Evolutionary conservation across 2,329 filamentous ascomycete species (phyloP), one percentile per base, ranked within the genome.

Genomic region (Cryphonectria radicalis): DNA sequence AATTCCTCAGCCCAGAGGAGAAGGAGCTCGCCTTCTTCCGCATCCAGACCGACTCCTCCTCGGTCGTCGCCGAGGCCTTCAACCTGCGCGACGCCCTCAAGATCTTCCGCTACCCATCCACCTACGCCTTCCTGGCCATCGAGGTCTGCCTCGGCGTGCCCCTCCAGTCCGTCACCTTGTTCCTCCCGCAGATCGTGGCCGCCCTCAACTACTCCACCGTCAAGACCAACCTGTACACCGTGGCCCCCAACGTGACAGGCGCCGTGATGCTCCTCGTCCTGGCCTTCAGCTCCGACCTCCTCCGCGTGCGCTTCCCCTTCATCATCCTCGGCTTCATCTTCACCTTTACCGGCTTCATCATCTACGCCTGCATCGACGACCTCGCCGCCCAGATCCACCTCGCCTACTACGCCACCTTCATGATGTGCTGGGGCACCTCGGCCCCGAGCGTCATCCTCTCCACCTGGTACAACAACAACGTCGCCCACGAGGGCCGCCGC

Each of bases 401-500:
- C 1, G 92, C 91, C 0, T 94, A 94, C 59, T 94, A 90, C 74
- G 91, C 92, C 6, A 90, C 87, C 69, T 95, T 94, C 79, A 92
- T 94, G 90, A 93, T 94, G 91, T 92, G 90, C 14, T 94, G 91
- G 90, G 92, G 92, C 22, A 93, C 91, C 0, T 91, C 89, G 0
- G 92, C 92, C 0, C 92, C 93, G 0, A 92, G 89, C 0, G 92
- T 94, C 11, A 83, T 95, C 17, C 83, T 91, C 82, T 89, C 74
- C 84, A 89, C 70, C 40, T 83, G 78, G 90, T 94, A 94, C 81
- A 95, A 93, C 82, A 95, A 95, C 83, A 95, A 95, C 78, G 88
- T 94, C 70, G 92, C 92, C 0, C 88, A 95, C 76, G 93, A 95
- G 80, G 90, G 91, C 70, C 88, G 90, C 53, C 90, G 92, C 63